These are phyloP conservation scores for Asterella californica DNA, from an alignment of 225 moss, liverwort and hornwort species.

Conservation along the genomic window DNA sequence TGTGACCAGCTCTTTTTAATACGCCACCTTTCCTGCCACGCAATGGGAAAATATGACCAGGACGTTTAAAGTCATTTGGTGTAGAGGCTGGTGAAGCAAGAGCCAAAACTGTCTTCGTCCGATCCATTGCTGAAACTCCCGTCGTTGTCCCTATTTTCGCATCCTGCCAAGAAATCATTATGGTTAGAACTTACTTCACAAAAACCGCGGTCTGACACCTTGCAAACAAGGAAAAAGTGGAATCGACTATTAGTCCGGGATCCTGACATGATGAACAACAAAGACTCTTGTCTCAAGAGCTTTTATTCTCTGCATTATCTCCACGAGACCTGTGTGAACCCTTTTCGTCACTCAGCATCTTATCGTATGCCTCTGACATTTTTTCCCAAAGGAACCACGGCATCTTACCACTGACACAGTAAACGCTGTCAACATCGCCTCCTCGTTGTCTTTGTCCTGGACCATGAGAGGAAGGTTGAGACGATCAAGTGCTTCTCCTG, in stretches of 20 bases:
- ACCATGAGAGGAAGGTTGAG: conserved; percentile 87
- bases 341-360: neutral
- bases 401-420: conserved; percentile 80
- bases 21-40: conserved; percentile 88
- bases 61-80: conserved; percentile 63
- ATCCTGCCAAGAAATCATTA: conserved; percentile 47
- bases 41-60: conserved; percentile 90
- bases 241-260: neutral
- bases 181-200: neutral
- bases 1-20: conserved; percentile 85
- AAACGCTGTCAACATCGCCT: conserved; percentile 77
- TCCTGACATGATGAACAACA: too few relatives aligned
- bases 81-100: conserved; percentile 59
- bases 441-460: conserved; percentile 55
- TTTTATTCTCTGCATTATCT: neutral
- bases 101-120: conserved; percentile 61
- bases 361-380: neutral
- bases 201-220: neutral
- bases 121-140: conserved; percentile 82
- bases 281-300: too few relatives aligned
- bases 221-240: neutral
- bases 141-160: conserved; percentile 72
- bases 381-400: neutral
- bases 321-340: neutral
- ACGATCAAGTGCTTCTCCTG: conserved; percentile 71